Conservation (phyloP, 192 early-diverging fungal genomes). For the Physocladia obscura region DNA sequence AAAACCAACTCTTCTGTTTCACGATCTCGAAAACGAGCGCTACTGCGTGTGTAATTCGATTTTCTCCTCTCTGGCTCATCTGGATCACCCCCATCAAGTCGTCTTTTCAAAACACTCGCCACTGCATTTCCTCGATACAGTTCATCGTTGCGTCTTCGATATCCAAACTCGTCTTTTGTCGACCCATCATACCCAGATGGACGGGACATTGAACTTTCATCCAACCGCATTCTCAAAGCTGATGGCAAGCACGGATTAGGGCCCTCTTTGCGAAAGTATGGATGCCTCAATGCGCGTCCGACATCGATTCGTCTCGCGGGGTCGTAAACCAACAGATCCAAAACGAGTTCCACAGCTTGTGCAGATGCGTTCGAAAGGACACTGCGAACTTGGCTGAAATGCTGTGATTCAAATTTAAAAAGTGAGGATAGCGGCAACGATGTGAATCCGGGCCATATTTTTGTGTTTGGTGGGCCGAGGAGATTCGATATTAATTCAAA, state of each 20-base stretch:
- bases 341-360: constrained; percentile 61
- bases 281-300: constrained; percentile 69
- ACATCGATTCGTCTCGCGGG: constrained; percentile 76
- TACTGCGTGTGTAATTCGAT: constrained; percentile 59
- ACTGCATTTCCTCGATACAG: too few species aligned
- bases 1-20: constrained; percentile 23
- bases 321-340: constrained; percentile 73
- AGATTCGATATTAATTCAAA: constrained; percentile 80
- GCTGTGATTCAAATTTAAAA: constrained; percentile 58
- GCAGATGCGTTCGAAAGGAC: constrained; percentile 50
- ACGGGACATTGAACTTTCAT: too few species aligned
- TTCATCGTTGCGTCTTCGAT: too few species aligned
- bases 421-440: constrained; percentile 60
- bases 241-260: constrained; percentile 46
- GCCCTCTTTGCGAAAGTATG: constrained; percentile 77
- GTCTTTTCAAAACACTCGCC: background rate
- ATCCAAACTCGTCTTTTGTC: too few species aligned
- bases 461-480: constrained; percentile 80
- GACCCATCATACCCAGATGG: too few species aligned
- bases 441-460: constrained; percentile 77
- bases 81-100: too few species aligned
- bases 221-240: constrained; percentile 5
- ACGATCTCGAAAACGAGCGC: background rate
- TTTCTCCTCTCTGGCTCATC: too few species aligned
- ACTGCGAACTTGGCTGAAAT: constrained; percentile 58